Base-by-base conservation (phyloP, 768 basidiomycete genomes). In the Trametes cubensis region DNA sequence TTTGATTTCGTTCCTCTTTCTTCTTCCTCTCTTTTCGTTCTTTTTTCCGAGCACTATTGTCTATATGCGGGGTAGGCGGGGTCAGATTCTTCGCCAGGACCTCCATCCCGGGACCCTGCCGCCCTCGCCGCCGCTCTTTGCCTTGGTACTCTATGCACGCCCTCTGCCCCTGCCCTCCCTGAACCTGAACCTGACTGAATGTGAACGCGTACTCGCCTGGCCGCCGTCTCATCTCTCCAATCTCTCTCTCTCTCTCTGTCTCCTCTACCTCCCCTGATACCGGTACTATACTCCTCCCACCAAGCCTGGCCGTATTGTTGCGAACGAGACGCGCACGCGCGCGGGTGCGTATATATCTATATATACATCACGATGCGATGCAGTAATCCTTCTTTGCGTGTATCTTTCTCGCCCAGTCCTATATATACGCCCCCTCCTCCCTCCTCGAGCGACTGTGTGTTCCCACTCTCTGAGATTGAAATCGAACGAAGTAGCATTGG, bases 261-360 rank as follows among this genome's bases (percentile, higher is more conserved):
- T 44, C 45, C 58, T 26, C 50, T 38, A 28, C 39, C 44, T 42
- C 51, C 25, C 14, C 45, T 55, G 67, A 67, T 67, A 67, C 67
- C 61, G 67, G 67, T 67, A 65, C 58, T 52, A 64, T 67, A 67
- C 59, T 67, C 61, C 45, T 42, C 47, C 13, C 47, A 8, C 47
- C 47, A 20, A 13, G 52, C 50, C 42, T 51, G 55, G 54, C 48
- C 47, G 60, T 56, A 61, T 49, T 56, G 28, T 28, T 28, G 28
- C 28, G 28, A 28, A 4, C 28, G 28, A 28, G 4, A 7, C 28
- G 60, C 57, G 56, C 46, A 47, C 26, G 55, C 54, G 60, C 48
- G 54, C 62, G 57, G 59, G 55, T 61, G 63, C 58, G 45, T 17
- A 14, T 60, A 58, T 64, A 62, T 61, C 61, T 55, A n/a, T 17